Evolutionary conservation across 495 filamentous ascomycete genomes (phyloP).

Genomic region (Daldinia caldariorum): DNA sequence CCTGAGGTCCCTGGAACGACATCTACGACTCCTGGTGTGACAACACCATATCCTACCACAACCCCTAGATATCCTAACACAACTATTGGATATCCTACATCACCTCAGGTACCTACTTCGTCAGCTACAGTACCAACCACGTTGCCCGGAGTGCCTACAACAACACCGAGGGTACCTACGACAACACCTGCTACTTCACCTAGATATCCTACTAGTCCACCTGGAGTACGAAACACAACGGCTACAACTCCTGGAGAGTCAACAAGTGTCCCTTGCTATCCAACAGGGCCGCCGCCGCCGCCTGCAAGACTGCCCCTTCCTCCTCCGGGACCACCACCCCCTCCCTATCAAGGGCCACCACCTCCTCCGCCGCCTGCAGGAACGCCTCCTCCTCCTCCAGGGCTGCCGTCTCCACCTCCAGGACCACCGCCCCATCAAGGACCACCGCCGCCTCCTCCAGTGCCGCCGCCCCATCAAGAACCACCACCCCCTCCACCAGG

Average conservation of each 20-base stretch:
- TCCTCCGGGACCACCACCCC: too few relatives aligned
- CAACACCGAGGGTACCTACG: neutral
- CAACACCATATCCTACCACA: neutral
- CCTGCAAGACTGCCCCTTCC: too few relatives aligned
- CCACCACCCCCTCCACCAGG: conserved; percentile 19
- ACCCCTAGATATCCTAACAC: neutral
- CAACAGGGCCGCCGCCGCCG: neutral
- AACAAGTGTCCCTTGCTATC: conserved; percentile 8
- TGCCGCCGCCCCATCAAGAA: neutral
- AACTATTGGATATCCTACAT: neutral
- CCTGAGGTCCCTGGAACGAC: neutral
- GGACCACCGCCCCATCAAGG: neutral
- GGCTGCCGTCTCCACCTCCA: conserved; percentile 5
- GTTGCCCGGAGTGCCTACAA: neutral
- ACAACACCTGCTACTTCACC: conserved; percentile 3
- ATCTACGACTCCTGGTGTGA: neutral
- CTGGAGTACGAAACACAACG: neutral
- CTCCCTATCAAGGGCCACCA: neutral
- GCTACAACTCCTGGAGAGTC: neutral
- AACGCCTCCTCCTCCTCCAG: too few relatives aligned
- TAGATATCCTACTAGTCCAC: conserved; percentile 4
- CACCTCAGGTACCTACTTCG: conserved; percentile 1
- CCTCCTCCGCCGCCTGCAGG: too few relatives aligned
- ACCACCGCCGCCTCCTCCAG: conserved; percentile 9
- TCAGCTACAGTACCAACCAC: conserved; percentile 11